These are phyloP conservation scores for Mycena maculata DNA, from an alignment of 768 basidiomycete genomes.

Conservation along the genomic window DNA sequence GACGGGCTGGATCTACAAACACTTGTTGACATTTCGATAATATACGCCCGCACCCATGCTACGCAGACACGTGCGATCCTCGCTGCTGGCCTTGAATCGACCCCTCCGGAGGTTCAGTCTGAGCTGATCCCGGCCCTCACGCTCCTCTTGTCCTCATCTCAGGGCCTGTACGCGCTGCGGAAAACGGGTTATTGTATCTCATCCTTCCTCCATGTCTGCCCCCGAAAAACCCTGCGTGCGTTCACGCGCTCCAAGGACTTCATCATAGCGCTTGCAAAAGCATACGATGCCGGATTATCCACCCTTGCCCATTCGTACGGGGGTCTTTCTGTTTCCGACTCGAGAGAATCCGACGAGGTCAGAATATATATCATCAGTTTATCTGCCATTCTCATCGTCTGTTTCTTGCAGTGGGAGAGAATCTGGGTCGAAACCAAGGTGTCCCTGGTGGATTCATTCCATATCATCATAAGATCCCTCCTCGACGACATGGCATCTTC, in stretches of 20 bases:
- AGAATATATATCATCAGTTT: constrained; percentile 50
- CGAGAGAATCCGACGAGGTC: constrained; percentile 35
- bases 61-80: constrained; percentile 60
- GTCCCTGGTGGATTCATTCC: constrained; percentile 75
- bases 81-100: constrained; percentile 49
- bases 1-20: constrained; percentile 61
- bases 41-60: constrained; percentile 59
- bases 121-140: constrained; percentile 72
- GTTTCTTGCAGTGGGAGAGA: constrained; percentile 64
- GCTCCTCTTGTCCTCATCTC: constrained; percentile 55
- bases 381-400: not conserved
- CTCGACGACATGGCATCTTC: constrained; percentile 59
- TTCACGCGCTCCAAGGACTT: constrained; percentile 67
- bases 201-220: constrained; percentile 63
- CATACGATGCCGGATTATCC: constrained; percentile 70
- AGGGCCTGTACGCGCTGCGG: constrained; percentile 72
- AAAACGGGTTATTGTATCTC: constrained; percentile 70
- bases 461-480: constrained; percentile 64
- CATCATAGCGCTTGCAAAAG: constrained; percentile 64
- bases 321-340: constrained; percentile 53
- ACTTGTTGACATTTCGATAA: constrained; percentile 72
- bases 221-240: constrained; percentile 59
- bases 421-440: constrained; percentile 82
- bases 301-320: constrained; percentile 71
- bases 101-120: constrained; percentile 46